Evolutionary conservation across 2,329 filamentous ascomycete genomes (phyloP).

Genomic region (Ceratocystis eucalypticola): DNA sequence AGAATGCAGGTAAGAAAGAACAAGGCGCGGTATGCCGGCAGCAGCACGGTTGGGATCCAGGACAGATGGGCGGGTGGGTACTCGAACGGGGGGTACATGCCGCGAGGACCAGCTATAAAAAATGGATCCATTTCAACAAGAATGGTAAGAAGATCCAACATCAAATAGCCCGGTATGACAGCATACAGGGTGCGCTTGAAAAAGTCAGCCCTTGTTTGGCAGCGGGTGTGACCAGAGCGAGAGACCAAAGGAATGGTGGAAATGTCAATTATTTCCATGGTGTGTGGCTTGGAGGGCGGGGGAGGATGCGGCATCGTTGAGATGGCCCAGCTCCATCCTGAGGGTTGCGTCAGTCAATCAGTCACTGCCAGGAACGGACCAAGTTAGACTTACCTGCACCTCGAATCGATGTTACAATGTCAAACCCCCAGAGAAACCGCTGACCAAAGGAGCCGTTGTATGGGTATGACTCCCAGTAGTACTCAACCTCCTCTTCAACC

Average conservation of each 20-base stretch:
- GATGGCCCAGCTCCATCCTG: slow-evolving; percentile 47
- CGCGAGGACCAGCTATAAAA: slow-evolving; percentile 44
- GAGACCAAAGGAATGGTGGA: slow-evolving; percentile 31
- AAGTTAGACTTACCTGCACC: slow-evolving; percentile 34
- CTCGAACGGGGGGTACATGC: slow-evolving; percentile 5
- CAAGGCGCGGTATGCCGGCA: slow-evolving; percentile 43
- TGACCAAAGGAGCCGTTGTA: slow-evolving; percentile 34
- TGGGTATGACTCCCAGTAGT: slow-evolving; percentile 49
- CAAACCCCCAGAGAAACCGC: slow-evolving; percentile 42
- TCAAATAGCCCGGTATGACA: slow-evolving; percentile 46
- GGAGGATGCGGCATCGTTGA: slow-evolving; percentile 34
- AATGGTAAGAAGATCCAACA: slow-evolving; percentile 53
- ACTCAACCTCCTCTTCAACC: slow-evolving; percentile 30
- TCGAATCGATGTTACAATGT: slow-evolving; percentile 42
- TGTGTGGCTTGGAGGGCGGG: slow-evolving; percentile 30
- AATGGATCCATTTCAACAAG: slow-evolving; percentile 63
- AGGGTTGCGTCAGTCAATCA: not conserved
- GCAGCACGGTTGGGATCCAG: slow-evolving; percentile 31
- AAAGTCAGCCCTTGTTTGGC: slow-evolving; percentile 31
- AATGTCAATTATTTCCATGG: slow-evolving; percentile 31
- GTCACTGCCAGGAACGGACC: not conserved
- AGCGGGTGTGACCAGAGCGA: slow-evolving; percentile 33
- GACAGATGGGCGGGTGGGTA: slow-evolving; percentile 33
- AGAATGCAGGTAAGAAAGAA: slow-evolving; percentile 45
- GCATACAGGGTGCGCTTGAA: slow-evolving; percentile 31